Evolutionary conservation across 1,139 yeast genomes (phyloP).

Genomic region (Magnusiomyces tetraspermus): DNA sequence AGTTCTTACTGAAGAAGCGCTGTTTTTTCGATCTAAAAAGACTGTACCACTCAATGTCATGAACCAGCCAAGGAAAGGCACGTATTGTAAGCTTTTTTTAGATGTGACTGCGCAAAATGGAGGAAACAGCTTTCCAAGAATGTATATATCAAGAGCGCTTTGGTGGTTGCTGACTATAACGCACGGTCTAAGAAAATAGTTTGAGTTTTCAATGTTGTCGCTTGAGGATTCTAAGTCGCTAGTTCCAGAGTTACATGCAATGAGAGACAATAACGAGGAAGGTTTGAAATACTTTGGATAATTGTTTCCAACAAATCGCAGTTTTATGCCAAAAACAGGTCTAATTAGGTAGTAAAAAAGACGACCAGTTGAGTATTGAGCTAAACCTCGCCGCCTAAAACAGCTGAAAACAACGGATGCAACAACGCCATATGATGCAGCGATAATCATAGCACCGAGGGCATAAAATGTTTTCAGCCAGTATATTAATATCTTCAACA

Average conservation of each 20-base stretch:
- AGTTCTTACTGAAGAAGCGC: conserved; percentile 64
- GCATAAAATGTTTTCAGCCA: conserved; percentile 6
- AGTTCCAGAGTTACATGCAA: too few relatives aligned
- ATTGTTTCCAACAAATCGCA: conserved; percentile 8
- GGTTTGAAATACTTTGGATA: conserved; percentile 1
- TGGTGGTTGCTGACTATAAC: conserved; percentile 84
- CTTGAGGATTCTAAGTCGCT: too few relatives aligned
- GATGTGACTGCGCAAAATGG: conserved; percentile 89
- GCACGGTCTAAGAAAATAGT: conserved; percentile 38
- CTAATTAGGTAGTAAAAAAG: conserved; percentile 6
- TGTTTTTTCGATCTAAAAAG: conserved; percentile 77
- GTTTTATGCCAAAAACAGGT: conserved; percentile 5
- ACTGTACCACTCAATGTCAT: conserved; percentile 86
- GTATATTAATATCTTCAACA: too few relatives aligned
- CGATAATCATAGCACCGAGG: conserved; percentile 7
- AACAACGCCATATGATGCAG: conserved; percentile 11
- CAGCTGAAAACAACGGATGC: conserved; percentile 7
- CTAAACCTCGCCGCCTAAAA: conserved; percentile 10
- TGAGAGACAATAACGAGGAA: too few relatives aligned
- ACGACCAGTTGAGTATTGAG: conserved; percentile 12
- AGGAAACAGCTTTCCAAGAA: conserved; percentile 78
- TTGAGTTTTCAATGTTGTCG: not conserved
- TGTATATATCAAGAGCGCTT: conserved; percentile 65
- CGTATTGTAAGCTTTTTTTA: conserved; percentile 67
- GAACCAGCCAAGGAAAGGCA: conserved; percentile 97